A percentile compares a stretch with the other conserved stretches of the same genome.
phyloP scores from a whole-genome alignment of 176 grass and related monocot genomes.

The Metroxylon sagu region DNA sequence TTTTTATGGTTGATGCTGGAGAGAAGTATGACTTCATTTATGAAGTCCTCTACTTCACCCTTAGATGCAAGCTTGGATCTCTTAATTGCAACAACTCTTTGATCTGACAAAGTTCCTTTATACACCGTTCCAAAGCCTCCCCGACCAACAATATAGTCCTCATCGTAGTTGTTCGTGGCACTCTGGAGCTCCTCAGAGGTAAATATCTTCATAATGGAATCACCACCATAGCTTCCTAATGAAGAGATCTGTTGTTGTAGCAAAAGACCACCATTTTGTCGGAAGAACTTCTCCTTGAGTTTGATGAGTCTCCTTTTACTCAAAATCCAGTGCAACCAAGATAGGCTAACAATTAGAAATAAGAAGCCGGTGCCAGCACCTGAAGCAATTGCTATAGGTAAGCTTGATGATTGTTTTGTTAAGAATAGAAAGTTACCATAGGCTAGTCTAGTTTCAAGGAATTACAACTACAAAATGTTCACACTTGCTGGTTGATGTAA shows the following conservation, averaged over 20 bases:
- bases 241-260: background rate
- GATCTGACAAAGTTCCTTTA: background rate
- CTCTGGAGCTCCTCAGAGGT: background rate
- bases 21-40: background rate
- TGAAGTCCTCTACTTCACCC: background rate
- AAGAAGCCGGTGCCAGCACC: background rate
- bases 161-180: background rate
- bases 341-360: background rate
- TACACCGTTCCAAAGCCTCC: background rate
- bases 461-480: no score
- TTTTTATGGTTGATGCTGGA: background rate
- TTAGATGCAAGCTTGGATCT: background rate
- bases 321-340: background rate
- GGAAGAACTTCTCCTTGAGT: conserved; percentile 1
- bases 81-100: background rate
- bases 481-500: no score
- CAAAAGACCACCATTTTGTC: background rate
- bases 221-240: background rate
- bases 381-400: background rate
- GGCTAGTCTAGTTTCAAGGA: no score
- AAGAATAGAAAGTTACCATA: no score
- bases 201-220: background rate
- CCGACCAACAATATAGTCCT: background rate
- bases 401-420: no score
- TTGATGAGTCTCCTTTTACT: conserved; percentile 9